Conservation (phyloP, 441 rosid species). For the Adansonia gregorii region DNA sequence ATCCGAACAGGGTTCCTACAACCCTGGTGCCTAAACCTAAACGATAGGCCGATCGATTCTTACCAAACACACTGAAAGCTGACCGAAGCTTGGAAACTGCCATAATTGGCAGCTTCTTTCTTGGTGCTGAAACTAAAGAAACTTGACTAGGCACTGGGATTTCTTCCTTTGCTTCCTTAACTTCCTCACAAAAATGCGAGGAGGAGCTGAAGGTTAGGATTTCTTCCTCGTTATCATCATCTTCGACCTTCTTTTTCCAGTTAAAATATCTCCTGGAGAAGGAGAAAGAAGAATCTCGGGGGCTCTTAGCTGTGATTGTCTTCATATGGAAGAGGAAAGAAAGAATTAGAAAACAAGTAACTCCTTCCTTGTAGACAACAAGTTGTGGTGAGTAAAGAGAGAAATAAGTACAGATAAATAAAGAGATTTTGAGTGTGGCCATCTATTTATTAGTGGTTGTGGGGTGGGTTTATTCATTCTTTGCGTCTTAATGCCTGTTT, state of each 20-base stretch:
- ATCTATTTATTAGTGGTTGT: conserved; percentile 22
- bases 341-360: background rate
- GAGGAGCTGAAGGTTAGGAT: conserved; percentile 43
- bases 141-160: conserved; percentile 19
- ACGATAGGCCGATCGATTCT: conserved; percentile 33
- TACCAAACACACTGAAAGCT: conserved; percentile 43
- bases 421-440: background rate
- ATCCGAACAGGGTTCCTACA: conserved; percentile 64
- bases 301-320: conserved; percentile 64
- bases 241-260: conserved; percentile 63
- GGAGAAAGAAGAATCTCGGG: conserved; percentile 72
- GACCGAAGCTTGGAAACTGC: conserved; percentile 59
- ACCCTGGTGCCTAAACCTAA: conserved; percentile 52
- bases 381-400: background rate
- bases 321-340: conserved; percentile 41
- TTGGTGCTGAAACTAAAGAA: conserved; percentile 27
- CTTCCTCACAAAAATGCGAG: conserved; percentile 36
- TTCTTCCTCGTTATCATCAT: conserved; percentile 52
- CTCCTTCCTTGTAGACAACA: background rate
- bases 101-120: conserved; percentile 35
- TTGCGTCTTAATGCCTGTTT: conserved; percentile 13
- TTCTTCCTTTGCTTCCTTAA: conserved; percentile 14
- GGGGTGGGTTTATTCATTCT: conserved; percentile 28
- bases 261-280: conserved; percentile 67
- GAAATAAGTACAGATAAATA: background rate